Base-by-base conservation (phyloP, 2,329 filamentous ascomycete genomes). In the Xylariaceae sp. region DNA sequence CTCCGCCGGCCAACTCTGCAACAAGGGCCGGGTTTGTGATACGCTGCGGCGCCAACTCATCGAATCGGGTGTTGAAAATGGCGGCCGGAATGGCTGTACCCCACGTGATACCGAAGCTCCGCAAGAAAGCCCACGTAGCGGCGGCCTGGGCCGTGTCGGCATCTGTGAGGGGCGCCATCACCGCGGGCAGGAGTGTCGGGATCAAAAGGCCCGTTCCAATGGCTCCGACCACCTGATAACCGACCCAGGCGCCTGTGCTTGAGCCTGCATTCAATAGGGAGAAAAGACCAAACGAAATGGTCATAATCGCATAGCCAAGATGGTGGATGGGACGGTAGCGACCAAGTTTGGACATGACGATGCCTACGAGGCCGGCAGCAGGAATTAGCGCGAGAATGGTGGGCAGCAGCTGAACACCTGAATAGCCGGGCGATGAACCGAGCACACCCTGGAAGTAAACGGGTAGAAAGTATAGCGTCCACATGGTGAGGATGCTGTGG, bases 371-470 rank as follows among this genome's bases (percentile, higher is more conserved):
- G 9, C 4, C 23, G 23, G 4, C 23, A 26, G 23, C 9, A 26
- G 9, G 4, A 4, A 26, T 9, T 4, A 9, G 9, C 4, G 9
- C 4, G 4, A 26, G 23, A 26, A 26, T 9, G 9, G 23, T 26
- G 4, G 23, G 23, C 23, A 26, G 23, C 4, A 26, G 23, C 4
- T 4, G 4, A 4, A 26, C 23, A 9, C 23, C 23, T 26, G 23
- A 26, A 9, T 4, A 9, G 4, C 4, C 9, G 4, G 23, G 23
- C 4, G 23, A 26, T 9, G 9, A 4, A 26, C 4, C 23, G 23
- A 26, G 23, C 0, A 78, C 70, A 1, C 64, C 71, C 50, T 79
- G 75, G 62, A 79, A 79, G 60, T 78, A 79, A 14, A 79, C 52
- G 0, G 75, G 75, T 1, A 77, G 50, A 52, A 76, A 77, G 61